Evolutionary conservation across 371 early-diverging fungal species (phyloP), one percentile per base, ranked within the genome.

Genomic region (Mortierella sp.): DNA sequence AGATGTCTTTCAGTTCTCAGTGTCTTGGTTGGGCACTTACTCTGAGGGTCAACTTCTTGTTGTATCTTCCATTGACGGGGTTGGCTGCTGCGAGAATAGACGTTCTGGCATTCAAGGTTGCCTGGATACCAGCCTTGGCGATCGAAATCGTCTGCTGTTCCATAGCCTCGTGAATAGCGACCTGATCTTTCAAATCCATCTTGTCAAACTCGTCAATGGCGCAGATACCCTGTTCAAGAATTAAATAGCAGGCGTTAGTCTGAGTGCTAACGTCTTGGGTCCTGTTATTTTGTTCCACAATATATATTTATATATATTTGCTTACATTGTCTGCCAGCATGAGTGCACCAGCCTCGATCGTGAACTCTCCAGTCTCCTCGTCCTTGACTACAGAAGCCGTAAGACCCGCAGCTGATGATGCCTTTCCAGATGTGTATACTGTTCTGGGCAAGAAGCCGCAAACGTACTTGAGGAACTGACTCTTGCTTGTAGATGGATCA

Each of bases 111-210:
- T 99, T 99, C 67, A 99, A 85, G 41, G 98, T 98, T 19, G 99
- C 99, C 76, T 98, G 97, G 70, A 99, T 98, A 60, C 99, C 99
- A 32, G 99, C 99, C 78, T 99, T 99, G 43, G 99, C 93, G 67
- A 99, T 99, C n/a, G 95, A 94, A 57, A 99, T 99, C 2, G 99
- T 99, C 83, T 99, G 99, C 83, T 99, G 99, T 82, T 99, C 99
- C 99, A 99, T 99, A 17, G 99, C 99, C 87, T 99, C 99, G 89
- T 99, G 99, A 82, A 99, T 99, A 47, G 99, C 97, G n/a, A 99
- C 99, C 82, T 98, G 99, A 84, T 99, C 99, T 64, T 86, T 86
- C 31, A 95, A 79, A 66, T 99, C 97, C 99, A 99, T 99, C 84
- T 99, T 99, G 82, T 99, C 99, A 81, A 64, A 64, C 82, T 99